These are phyloP conservation scores for Aspergillus persii DNA, from an alignment of 2,329 filamentous ascomycete genomes.

Conservation along the genomic window DNA sequence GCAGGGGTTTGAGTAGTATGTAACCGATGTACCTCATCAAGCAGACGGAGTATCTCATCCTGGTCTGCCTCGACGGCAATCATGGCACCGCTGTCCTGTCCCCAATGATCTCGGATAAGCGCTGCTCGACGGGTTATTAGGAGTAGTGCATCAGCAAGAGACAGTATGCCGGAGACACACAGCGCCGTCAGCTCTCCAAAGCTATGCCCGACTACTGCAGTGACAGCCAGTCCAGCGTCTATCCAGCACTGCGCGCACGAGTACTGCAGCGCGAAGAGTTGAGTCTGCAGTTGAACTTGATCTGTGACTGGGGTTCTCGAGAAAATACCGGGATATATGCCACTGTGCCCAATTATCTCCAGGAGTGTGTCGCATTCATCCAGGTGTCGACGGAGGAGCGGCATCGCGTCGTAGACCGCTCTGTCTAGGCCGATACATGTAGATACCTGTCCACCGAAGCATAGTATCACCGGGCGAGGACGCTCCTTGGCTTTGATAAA, in stretches of 20 bases:
- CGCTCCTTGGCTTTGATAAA: slow-evolving; percentile 4
- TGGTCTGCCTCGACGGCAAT: slow-evolving; percentile 32
- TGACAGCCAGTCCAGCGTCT: slow-evolving; percentile 33
- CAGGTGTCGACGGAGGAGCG: slow-evolving; percentile 30
- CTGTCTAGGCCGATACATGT: slow-evolving; percentile 22
- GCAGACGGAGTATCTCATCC: background rate
- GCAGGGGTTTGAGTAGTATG: background rate
- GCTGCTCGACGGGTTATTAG: slow-evolving; percentile 32
- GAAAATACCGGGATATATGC: slow-evolving; percentile 30
- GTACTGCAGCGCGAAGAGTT: slow-evolving; percentile 40
- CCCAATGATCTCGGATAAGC: slow-evolving; percentile 33
- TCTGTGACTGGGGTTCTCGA: slow-evolving; percentile 7
- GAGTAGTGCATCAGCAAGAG: slow-evolving; percentile 27
- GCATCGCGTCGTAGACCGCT: slow-evolving; percentile 25
- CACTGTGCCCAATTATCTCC: slow-evolving; percentile 20
- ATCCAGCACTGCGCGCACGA: slow-evolving; percentile 39
- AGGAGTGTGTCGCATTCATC: slow-evolving; percentile 33
- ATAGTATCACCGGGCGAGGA: slow-evolving; percentile 28
- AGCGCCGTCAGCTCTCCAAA: slow-evolving; percentile 39
- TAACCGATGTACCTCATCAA: background rate
- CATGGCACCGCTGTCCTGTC: slow-evolving; percentile 33
- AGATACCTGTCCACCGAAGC: slow-evolving; percentile 41
- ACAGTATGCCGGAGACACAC: slow-evolving; percentile 30
- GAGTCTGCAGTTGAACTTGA: slow-evolving; percentile 32
- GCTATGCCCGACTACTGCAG: slow-evolving; percentile 37